These are phyloP conservation scores for Phaeosphaeria sp. DNA, from an alignment of 2,329 filamentous ascomycete species.

Conservation along the genomic window DNA sequence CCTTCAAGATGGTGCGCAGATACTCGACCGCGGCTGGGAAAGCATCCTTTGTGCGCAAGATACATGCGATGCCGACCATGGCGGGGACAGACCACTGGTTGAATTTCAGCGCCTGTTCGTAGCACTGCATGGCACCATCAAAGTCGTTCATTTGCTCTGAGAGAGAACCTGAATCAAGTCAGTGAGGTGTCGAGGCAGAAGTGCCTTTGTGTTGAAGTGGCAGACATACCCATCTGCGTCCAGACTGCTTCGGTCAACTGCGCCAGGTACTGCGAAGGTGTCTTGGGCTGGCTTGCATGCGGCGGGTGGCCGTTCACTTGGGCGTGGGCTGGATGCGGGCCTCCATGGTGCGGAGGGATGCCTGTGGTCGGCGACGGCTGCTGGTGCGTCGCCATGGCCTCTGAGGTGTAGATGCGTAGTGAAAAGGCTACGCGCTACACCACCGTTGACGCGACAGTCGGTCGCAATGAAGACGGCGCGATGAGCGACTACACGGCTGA, in stretches of 20 bases:
- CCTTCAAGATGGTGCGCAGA: slow-evolving; percentile 85
- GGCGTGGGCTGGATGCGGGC: slow-evolving; percentile 68
- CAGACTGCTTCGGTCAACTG: slow-evolving; percentile 86
- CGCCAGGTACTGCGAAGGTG: slow-evolving; percentile 75
- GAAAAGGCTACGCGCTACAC: slow-evolving; percentile 14
- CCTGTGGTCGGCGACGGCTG: slow-evolving; percentile 81
- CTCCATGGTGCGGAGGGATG: slow-evolving; percentile 71
- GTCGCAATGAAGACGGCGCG: background rate
- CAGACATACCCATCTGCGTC: slow-evolving; percentile 82
- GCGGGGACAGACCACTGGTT: slow-evolving; percentile 88
- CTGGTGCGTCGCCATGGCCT: slow-evolving; percentile 71
- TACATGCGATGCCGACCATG: slow-evolving; percentile 92
- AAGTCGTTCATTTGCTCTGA: slow-evolving; percentile 87
- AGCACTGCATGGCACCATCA: slow-evolving; percentile 87
- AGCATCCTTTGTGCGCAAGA: slow-evolving; percentile 88
- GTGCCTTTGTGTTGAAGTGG: background rate
- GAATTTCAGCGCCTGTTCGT: slow-evolving; percentile 86
- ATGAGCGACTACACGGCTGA: background rate
- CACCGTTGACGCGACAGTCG: slow-evolving; percentile 8
- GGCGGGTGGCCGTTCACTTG: slow-evolving; percentile 62
- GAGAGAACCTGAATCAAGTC: slow-evolving; percentile 69
- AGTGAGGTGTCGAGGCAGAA: slow-evolving; percentile 1
- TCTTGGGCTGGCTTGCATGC: slow-evolving; percentile 64
- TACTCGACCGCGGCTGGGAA: slow-evolving; percentile 95
- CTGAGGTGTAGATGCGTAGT: slow-evolving; percentile 15